Evolutionary conservation across 768 basidiomycete genomes (phyloP).

Genomic region (Boletus rufocinnamomeus): DNA sequence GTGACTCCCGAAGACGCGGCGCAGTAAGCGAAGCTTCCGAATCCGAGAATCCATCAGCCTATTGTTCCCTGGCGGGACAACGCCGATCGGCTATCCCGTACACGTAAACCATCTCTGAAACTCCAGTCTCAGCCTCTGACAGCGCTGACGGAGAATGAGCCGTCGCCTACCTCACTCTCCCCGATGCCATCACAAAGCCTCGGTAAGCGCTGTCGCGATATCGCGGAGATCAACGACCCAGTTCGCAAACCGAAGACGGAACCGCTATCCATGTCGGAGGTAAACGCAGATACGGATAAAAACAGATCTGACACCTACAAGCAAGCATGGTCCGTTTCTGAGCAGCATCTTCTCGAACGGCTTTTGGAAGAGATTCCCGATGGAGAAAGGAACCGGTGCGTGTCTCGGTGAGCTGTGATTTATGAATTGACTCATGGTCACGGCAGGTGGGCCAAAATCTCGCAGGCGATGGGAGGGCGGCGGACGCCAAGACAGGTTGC

Average conservation of each 20-base stretch:
- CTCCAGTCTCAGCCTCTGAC: conserved; percentile 26
- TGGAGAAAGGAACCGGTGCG: conserved; percentile 72
- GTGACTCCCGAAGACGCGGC: conserved; percentile 2
- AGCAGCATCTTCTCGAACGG: conserved; percentile 76
- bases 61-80: conserved; percentile 11
- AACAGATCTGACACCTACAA: conserved; percentile 68
- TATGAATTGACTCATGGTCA: conserved; percentile 11
- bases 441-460: conserved; percentile 77
- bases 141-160: conserved; percentile 13
- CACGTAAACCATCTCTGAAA: conserved; percentile 36
- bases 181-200: conserved; percentile 22
- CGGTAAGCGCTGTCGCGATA: conserved; percentile 32
- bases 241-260: conserved; percentile 21
- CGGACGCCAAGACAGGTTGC: conserved; percentile 85
- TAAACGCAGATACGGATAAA: conserved; percentile 29
- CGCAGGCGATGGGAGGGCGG: conserved; percentile 74
- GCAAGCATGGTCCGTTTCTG: conserved; percentile 72
- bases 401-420: conserved; percentile 6
- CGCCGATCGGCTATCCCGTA: conserved; percentile 21
- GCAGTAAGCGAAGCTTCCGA: conserved; percentile 3
- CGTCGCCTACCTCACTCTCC: conserved; percentile 4
- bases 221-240: conserved; percentile 19
- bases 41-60: conserved; percentile 3
- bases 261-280: conserved; percentile 14
- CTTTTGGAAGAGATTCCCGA: conserved; percentile 76